Evolutionary conservation across 164 flowering plant species (phyloP), one percentile per base, ranked within the genome.

Genomic region (Amborella trichopoda): DNA sequence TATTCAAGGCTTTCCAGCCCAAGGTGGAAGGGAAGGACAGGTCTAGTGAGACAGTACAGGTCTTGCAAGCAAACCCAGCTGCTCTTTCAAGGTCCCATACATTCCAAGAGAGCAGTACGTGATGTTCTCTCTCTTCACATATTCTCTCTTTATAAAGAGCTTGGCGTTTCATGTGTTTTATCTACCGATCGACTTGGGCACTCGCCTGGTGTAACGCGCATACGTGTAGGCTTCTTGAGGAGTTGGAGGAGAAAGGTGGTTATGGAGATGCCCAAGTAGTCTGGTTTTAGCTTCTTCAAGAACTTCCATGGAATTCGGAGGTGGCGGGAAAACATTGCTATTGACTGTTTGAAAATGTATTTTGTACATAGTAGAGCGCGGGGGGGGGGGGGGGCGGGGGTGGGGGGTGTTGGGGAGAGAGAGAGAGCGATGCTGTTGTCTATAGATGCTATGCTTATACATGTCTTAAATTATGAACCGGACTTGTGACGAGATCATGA

Each of bases 61-160:
- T 63, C 16, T 39, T 72, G 58, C 65, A 66, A 50, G 75, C 80
- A 20, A 72, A 72, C 51, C 74, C 76, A 20, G 76, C 74, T 10
- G 74, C 77, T 28, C 55, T 67, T 17, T 73, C 76, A 23, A 72
- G 75, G 40, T 68, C 73, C 13, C 68, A 65, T 21, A 48, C 68
- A 32, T 76, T 71, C 43, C 68, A 71, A 49, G 82, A 76, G 56
- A 70, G 61, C 51, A 55, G 64, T 8, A 45, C 32, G 4, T 53
- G 26, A 40, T 22, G 33, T 33, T 26, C 21, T 25, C 32, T 28
- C 10, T 27, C n/a, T n/a, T n/a, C n/a, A 26, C 49, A 18, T 10
- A 41, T 26, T 12, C 4, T 19, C 20, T 38, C 11, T 0, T 19
- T 12, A 21, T 6, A 41, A 28, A 30, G 12, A 16, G 24, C n/a